phyloP scores from a whole-genome alignment of 495 filamentous ascomycete genomes.

The Aspergillus conjunctus region DNA sequence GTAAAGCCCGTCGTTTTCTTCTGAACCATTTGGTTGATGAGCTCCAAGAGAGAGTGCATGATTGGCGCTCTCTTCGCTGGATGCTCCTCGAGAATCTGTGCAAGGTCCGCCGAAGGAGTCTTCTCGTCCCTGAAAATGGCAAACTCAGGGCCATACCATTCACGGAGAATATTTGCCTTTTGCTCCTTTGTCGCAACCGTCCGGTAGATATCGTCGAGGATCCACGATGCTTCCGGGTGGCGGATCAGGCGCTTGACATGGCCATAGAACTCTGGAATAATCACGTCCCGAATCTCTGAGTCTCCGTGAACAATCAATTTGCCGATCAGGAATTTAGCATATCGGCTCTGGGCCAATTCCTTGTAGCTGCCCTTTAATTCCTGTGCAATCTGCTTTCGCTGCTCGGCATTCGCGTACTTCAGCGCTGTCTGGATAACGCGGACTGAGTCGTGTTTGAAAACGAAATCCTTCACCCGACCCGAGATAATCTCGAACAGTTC shows the following conservation, averaged over 20 bases:
- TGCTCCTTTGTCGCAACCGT: constrained; percentile 80
- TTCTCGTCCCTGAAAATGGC: constrained; percentile 70
- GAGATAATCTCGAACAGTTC: constrained; percentile 91
- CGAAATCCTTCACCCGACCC: constrained; percentile 87
- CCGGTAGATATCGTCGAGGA: constrained; percentile 94
- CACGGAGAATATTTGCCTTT: constrained; percentile 77
- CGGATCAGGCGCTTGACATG: constrained; percentile 89
- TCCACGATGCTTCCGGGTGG: constrained; percentile 94
- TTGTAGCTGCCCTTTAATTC: constrained; percentile 87
- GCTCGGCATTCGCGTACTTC: constrained; percentile 86
- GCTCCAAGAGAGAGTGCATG: constrained; percentile 77
- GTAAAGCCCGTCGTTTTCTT: constrained; percentile 96
- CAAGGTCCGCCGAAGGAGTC: constrained; percentile 60
- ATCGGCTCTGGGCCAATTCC: constrained; percentile 85
- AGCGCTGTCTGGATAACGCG: constrained; percentile 93
- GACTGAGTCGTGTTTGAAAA: constrained; percentile 97
- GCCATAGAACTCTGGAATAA: constrained; percentile 93
- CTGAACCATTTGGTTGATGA: constrained; percentile 88
- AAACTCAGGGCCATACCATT: constrained; percentile 98
- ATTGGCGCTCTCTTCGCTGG: constrained; percentile 86
- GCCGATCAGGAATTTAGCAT: constrained; percentile 93
- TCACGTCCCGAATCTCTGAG: constrained; percentile 76
- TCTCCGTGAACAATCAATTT: constrained; percentile 93
- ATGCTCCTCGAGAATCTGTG: constrained; percentile 67
- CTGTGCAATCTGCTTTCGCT: constrained; percentile 80